phyloP scores from a whole-genome alignment of 495 filamentous ascomycete genomes.

The Talaromyces liani region DNA sequence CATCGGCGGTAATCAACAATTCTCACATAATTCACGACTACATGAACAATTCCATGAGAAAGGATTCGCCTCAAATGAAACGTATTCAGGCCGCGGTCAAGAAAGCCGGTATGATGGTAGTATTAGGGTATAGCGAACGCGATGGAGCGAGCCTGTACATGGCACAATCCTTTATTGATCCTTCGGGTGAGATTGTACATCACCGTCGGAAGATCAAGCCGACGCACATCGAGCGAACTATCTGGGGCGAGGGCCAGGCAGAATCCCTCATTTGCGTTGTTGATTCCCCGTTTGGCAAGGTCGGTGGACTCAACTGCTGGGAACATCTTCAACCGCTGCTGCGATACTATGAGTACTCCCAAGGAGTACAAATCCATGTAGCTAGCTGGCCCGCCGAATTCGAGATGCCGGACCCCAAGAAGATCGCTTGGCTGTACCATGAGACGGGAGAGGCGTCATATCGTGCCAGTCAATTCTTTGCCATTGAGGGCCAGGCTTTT shows the following conservation, averaged over 20 bases:
- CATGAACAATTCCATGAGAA: conserved; percentile 19
- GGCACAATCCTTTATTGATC: conserved; percentile 42
- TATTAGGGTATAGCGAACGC: conserved; percentile 43
- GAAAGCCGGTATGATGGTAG: conserved; percentile 20
- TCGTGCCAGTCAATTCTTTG: conserved; percentile 12
- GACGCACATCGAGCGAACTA: conserved; percentile 48
- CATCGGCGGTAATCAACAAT: conserved; percentile 4
- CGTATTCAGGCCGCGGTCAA: conserved; percentile 17
- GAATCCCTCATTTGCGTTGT: conserved; percentile 20
- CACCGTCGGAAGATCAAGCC: conserved; percentile 52
- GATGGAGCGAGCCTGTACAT: conserved; percentile 42
- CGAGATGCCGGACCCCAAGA: conserved; percentile 17
- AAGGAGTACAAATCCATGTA: conserved; percentile 29
- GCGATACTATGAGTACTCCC: conserved; percentile 22
- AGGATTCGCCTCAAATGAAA: conserved; percentile 24
- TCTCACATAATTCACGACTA: conserved; percentile 17
- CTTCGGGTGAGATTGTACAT: conserved; percentile 33
- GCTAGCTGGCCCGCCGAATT: conserved; percentile 22
- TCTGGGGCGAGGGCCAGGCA: conserved; percentile 42
- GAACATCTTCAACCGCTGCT: conserved; percentile 30
- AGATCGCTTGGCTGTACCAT: conserved; percentile 18
- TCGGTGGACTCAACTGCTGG: conserved; percentile 25
- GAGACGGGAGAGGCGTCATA: conserved; percentile 15
- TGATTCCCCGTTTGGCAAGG: conserved; percentile 14
- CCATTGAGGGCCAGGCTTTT: conserved; percentile 20